These are phyloP conservation scores for Oenanthe sinensis DNA, from an alignment of 129 eudicot genomes.

Conservation along the genomic window DNA sequence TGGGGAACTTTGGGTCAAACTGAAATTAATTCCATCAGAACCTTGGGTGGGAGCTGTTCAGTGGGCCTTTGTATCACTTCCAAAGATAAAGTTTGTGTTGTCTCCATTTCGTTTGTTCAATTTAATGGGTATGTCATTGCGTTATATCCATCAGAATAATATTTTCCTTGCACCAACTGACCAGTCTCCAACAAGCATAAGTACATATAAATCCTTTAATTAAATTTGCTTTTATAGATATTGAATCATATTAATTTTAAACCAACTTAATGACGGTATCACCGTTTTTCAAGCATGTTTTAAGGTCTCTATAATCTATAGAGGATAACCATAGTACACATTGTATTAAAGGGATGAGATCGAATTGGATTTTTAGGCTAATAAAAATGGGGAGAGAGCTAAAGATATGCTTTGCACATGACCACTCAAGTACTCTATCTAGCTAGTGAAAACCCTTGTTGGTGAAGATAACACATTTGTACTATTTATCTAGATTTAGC, in stretches of 20 bases:
- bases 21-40: slow-evolving; percentile 72
- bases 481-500: background rate
- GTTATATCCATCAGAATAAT: background rate
- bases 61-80: slow-evolving; percentile 98
- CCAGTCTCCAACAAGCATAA: background rate
- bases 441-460: background rate
- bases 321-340: background rate
- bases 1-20: slow-evolving; percentile 96
- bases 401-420: background rate
- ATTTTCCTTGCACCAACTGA: background rate
- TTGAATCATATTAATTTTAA: background rate
- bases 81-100: slow-evolving; percentile 76
- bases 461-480: background rate
- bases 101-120: slow-evolving; percentile 96
- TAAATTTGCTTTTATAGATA: background rate
- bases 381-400: background rate
- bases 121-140: slow-evolving; percentile 60
- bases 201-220: background rate
- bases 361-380: background rate
- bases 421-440: background rate
- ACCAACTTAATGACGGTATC: background rate
- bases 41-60: slow-evolving; percentile 94
- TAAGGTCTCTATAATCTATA: background rate
- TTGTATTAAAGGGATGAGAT: background rate
- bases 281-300: background rate